Conservation (phyloP, 176 grass and related monocot species). For the Bolboschoenus planiculmis region DNA sequence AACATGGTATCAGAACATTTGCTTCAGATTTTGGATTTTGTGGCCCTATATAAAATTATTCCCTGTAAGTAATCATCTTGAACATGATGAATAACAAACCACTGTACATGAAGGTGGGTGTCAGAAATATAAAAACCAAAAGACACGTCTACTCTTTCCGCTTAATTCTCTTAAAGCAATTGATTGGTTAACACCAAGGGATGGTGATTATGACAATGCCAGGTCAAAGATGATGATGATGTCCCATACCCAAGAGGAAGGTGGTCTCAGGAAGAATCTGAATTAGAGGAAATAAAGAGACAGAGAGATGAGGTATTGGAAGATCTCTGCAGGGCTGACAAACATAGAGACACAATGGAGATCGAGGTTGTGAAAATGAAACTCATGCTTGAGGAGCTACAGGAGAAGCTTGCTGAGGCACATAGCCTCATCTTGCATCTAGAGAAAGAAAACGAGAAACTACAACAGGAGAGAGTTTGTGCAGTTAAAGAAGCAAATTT, state of each 20-base stretch:
- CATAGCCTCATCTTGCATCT: conserved; percentile 14
- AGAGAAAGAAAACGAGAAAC: conserved; percentile 17
- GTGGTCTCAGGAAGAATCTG: conserved; percentile 15
- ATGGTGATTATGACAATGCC: neutral
- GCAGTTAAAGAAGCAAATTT: conserved; percentile 23
- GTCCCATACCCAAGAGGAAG: conserved; percentile 15
- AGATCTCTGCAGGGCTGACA: neutral
- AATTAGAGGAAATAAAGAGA: conserved; percentile 11
- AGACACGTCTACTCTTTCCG: neutral
- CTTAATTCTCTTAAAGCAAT: neutral
- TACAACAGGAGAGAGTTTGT: conserved; percentile 28
- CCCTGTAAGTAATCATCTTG: neutral
- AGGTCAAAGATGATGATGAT: conserved; percentile 25
- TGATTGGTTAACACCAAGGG: neutral
- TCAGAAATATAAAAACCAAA: neutral
- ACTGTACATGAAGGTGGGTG: neutral
- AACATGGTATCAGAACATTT: neutral
- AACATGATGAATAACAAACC: neutral
- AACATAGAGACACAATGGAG: conserved; percentile 17
- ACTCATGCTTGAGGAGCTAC: conserved; percentile 5
- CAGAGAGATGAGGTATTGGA: conserved; percentile 10
- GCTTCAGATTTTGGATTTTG: neutral
- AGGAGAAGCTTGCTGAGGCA: conserved; percentile 21
- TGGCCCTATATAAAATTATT: neutral
- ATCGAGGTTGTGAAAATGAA: neutral